A percentile compares a stretch with the other conserved stretches of the same genome.
Conservation (phyloP, 1,284 basidiomycete species). For the Ganoderma leucocontextum region DNA sequence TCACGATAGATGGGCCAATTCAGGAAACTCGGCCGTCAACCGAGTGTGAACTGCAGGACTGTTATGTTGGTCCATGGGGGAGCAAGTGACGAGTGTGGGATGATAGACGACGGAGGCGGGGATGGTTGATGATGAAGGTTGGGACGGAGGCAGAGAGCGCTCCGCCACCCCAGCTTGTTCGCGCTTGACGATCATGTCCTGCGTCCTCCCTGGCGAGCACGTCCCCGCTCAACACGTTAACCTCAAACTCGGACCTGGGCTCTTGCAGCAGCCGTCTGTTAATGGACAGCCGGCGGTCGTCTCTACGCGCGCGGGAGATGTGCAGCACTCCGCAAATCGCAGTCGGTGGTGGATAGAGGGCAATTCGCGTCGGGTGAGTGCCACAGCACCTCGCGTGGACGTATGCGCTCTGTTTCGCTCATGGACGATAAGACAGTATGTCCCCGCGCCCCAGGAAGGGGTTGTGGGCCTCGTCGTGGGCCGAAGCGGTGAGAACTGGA, state of each 20-base stretch:
- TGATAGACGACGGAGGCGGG: neutral
- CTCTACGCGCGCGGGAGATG: conserved; percentile 71
- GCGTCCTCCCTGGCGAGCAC: conserved; percentile 73
- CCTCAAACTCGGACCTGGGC: conserved; percentile 82
- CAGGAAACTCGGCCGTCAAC: conserved; percentile 73
- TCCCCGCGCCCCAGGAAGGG: conserved; percentile 83
- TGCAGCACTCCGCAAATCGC: conserved; percentile 74
- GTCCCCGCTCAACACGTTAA: conserved; percentile 76
- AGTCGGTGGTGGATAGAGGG: conserved; percentile 85
- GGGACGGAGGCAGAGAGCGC: conserved; percentile 5
- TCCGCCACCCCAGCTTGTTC: neutral
- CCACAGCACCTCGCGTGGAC: neutral
- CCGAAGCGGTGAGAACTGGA: conserved; percentile 80
- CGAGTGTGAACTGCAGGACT: conserved; percentile 48
- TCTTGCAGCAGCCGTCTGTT: conserved; percentile 57
- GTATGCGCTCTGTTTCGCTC: conserved; percentile 6
- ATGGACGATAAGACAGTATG: conserved; percentile 62
- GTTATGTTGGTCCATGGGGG: conserved; percentile 20
- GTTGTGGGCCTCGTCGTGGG: conserved; percentile 79
- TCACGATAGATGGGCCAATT: conserved; percentile 74
- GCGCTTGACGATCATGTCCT: conserved; percentile 50
- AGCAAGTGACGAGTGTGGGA: neutral
- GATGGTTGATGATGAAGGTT: conserved; percentile 10
- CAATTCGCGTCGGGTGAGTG: conserved; percentile 74
- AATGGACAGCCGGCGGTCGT: conserved; percentile 52